phyloP scores from a whole-genome alignment of 208 protist genomes.

The Strigomonas galati region DNA sequence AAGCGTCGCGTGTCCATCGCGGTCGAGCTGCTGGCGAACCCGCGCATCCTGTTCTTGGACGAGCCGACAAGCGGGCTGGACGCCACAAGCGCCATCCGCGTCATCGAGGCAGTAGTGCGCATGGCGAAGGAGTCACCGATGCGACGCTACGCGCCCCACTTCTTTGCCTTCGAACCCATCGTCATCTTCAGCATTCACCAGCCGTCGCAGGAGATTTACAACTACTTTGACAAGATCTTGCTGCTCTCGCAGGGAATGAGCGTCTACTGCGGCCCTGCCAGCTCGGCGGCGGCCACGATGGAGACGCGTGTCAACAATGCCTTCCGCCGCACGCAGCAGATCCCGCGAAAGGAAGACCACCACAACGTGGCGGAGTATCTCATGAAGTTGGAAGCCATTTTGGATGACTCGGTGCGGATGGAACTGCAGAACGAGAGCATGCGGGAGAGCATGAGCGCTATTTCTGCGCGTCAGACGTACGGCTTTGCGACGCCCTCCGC shows the following conservation, averaged over 20 bases:
- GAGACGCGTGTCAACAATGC: conserved; percentile 46
- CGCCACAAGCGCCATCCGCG: conserved; percentile 69
- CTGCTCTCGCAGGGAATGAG: conserved; percentile 79
- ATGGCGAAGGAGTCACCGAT: conserved; percentile 83
- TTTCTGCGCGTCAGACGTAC: conserved; percentile 16
- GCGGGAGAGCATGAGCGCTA: conserved; percentile 1
- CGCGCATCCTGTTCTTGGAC: conserved; percentile 90
- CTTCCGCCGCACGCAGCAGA: conserved; percentile 33
- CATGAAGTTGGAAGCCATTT: conserved; percentile 81
- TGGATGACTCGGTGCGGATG: conserved; percentile 65
- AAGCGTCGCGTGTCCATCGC: conserved; percentile 89
- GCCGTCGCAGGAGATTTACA: conserved; percentile 86
- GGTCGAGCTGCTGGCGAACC: conserved; percentile 88
- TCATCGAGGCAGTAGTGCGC: conserved; percentile 78
- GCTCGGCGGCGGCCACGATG: conserved; percentile 44
- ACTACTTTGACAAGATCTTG: conserved; percentile 85
- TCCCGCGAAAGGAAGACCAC: conserved; percentile 41
- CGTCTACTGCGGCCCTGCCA: conserved; percentile 83
- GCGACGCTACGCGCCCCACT: conserved; percentile 75
- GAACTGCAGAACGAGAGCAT: conserved; percentile 30
- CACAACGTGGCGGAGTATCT: conserved; percentile 83
- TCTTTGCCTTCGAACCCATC: conserved; percentile 84
- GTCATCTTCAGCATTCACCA: conserved; percentile 93
- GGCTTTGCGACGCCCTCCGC: conserved; percentile 16
- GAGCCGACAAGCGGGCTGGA: conserved; percentile 91